phyloP scores from a whole-genome alignment of 176 grass and related monocot species.

The Bromus sterilis region DNA sequence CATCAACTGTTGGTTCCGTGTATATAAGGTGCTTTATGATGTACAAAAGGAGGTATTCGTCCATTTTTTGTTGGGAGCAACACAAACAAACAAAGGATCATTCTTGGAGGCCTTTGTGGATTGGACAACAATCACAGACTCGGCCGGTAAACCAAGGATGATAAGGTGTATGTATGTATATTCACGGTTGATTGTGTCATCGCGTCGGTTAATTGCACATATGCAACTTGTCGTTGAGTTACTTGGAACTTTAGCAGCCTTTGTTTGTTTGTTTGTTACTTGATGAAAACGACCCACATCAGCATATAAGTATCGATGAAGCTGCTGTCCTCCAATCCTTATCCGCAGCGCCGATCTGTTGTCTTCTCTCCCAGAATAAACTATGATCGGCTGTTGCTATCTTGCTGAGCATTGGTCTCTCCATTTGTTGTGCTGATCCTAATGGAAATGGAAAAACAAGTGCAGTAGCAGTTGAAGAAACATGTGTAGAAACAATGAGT shows the following conservation, averaged over 20 bases:
- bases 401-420: neutral
- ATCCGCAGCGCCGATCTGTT: neutral
- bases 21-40: neutral
- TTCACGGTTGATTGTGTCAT: neutral
- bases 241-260: neutral
- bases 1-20: neutral
- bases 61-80: neutral
- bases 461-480: neutral
- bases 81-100: neutral
- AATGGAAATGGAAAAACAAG: neutral
- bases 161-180: neutral
- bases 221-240: neutral
- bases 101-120: neutral
- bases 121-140: neutral
- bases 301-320: neutral
- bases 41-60: constrained; percentile 7
- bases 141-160: neutral
- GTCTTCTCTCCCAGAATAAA: neutral
- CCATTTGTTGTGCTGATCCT: neutral
- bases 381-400: neutral
- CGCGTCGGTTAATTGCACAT: neutral
- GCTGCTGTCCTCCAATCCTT: neutral
- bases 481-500: neutral
- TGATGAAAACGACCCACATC: neutral
- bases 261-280: neutral